A percentile compares a stretch with the other conserved stretches of the same genome.
Conservation (phyloP, 352 stramenopile genomes). For the Phytopythium delawarense region DNA sequence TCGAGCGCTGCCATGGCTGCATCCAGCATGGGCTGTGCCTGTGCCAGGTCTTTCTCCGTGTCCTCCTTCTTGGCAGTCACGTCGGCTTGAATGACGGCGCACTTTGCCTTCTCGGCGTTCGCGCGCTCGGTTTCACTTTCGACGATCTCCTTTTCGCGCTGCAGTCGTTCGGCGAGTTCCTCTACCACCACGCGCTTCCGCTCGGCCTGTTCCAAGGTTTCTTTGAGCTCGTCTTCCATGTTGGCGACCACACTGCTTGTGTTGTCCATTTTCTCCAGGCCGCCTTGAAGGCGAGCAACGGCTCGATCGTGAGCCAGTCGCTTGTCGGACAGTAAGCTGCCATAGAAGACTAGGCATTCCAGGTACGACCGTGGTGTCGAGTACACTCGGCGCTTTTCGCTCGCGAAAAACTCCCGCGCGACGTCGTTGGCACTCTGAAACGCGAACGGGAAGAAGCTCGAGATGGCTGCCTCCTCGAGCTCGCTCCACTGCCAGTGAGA, state of each 20-base stretch:
- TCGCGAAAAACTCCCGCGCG: constrained; percentile 68
- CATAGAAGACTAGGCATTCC: constrained; percentile 89
- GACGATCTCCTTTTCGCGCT: constrained; percentile 90
- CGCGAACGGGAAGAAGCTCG: constrained; percentile 91
- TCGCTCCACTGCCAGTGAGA: constrained; percentile 7
- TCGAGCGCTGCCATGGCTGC: constrained; percentile 88
- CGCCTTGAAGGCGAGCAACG: constrained; percentile 82
- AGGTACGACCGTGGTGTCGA: constrained; percentile 93
- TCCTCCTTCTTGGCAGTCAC: constrained; percentile 88
- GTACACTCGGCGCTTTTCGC: constrained; percentile 88
- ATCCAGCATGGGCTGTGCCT: constrained; percentile 79
- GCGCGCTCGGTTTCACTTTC: constrained; percentile 90
- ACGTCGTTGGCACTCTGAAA: constrained; percentile 91
- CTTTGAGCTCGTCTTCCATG: constrained; percentile 91
- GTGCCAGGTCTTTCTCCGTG: constrained; percentile 67
- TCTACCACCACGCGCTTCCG: constrained; percentile 92
- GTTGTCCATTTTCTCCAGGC: constrained; percentile 88
- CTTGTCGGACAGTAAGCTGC: constrained; percentile 67
- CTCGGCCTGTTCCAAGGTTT: constrained; percentile 89
- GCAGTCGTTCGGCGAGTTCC: constrained; percentile 89
- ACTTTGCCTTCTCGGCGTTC: constrained; percentile 89
- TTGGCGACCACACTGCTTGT: constrained; percentile 88
- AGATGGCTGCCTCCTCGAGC: constrained; percentile 44
- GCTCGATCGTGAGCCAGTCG: constrained; percentile 49
- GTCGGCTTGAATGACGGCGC: constrained; percentile 90